Conservation (phyloP, 208 protist species). For the Leishmania lainsoni region DNA sequence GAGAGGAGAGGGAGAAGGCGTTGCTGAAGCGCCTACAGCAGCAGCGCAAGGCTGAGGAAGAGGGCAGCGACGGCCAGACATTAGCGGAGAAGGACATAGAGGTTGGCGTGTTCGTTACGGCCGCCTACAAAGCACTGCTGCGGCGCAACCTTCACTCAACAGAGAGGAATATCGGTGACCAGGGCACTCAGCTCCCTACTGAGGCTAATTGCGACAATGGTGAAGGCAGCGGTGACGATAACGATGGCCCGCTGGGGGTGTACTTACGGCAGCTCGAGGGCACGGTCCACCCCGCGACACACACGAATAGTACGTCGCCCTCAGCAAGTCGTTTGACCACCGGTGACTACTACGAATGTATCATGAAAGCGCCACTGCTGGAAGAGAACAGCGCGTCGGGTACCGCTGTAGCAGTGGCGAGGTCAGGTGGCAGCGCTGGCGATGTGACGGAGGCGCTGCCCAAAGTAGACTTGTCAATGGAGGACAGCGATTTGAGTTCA, state of each 20-base stretch:
- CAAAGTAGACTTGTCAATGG: not conserved
- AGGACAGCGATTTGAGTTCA: not conserved
- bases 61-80: constrained; percentile 27
- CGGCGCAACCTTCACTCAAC: constrained; percentile 34
- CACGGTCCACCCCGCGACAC: not conserved
- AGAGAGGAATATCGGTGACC: not conserved
- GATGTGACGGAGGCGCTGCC: not conserved
- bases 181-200: not conserved
- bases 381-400: constrained; percentile 7
- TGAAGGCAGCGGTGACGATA: constrained; percentile 24
- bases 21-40: constrained; percentile 40
- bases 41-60: constrained; percentile 50
- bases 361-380: constrained; percentile 23
- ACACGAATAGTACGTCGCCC: not conserved
- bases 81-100: constrained; percentile 66
- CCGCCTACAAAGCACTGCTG: constrained; percentile 56
- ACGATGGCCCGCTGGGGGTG: constrained; percentile 42
- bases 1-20: constrained; percentile 47
- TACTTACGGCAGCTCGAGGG: constrained; percentile 51
- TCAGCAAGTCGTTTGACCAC: too few species aligned
- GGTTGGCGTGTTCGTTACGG: constrained; percentile 77
- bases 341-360: constrained; percentile 31
- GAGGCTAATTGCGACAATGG: not conserved
- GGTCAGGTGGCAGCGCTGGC: not conserved
- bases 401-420: not conserved